These are phyloP conservation scores for Mangifera indica DNA, from an alignment of 345 rosid genomes.

Conservation along the genomic window DNA sequence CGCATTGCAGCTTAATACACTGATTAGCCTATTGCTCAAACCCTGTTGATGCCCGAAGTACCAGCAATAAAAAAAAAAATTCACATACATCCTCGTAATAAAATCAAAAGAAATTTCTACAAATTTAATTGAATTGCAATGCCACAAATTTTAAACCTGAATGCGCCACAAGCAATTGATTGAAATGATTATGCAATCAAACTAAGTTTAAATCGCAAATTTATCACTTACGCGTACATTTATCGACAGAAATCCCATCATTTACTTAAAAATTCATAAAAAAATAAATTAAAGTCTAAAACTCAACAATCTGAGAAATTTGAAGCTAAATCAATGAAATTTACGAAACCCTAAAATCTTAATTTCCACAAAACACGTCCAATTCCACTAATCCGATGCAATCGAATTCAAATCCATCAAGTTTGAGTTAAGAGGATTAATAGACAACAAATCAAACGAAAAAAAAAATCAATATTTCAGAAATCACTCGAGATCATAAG, in stretches of 20 bases:
- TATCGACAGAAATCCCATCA: neutral
- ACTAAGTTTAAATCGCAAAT: neutral
- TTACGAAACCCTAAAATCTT: neutral
- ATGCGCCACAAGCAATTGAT: neutral
- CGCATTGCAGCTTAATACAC: conserved; percentile 34
- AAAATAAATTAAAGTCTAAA: neutral
- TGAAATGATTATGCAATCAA: neutral
- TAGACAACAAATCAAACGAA: neutral
- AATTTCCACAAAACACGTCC: neutral
- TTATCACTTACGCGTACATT: neutral
- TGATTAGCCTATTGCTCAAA: neutral
- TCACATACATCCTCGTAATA: neutral
- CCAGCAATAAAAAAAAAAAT: neutral
- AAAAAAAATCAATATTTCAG: neutral
- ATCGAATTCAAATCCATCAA: conserved; percentile 1
- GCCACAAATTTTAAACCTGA: neutral
- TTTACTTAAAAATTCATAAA: neutral
- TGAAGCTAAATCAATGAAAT: neutral
- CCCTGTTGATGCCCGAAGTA: conserved; percentile 17
- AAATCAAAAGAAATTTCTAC: neutral
- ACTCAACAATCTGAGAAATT: neutral
- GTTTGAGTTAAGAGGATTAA: neutral
- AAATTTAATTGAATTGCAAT: neutral
- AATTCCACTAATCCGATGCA: neutral
- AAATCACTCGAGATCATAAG: neutral